Evolutionary conservation across 2,329 filamentous ascomycete species (phyloP).

Genomic region (Fusarium pseudoanthophilum): DNA sequence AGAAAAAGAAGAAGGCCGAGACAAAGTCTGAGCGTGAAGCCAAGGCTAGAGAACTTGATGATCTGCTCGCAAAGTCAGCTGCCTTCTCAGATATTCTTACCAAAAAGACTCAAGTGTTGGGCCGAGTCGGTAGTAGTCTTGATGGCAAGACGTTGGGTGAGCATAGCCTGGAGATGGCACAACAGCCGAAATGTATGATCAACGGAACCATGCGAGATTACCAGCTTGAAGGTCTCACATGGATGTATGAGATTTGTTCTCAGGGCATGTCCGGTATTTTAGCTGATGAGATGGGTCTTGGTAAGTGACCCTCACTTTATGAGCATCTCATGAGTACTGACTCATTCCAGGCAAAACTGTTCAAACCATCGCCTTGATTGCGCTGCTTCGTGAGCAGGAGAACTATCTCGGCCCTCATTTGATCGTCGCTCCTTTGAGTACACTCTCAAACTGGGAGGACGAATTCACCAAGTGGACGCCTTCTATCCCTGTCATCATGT

Average conservation of each 20-base stretch:
- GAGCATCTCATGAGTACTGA: constrained; percentile 3
- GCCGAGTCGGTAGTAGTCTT: constrained; percentile 69
- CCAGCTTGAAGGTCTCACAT: constrained; percentile 92
- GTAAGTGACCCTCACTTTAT: constrained; percentile 48
- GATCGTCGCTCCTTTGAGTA: constrained; percentile 90
- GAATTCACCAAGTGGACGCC: constrained; percentile 94
- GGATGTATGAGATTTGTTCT: constrained; percentile 84
- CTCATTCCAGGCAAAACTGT: constrained; percentile 78
- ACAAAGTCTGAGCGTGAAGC: constrained; percentile 65
- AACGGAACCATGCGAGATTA: constrained; percentile 94
- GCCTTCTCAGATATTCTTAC: constrained; percentile 72
- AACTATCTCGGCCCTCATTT: constrained; percentile 86
- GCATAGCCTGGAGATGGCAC: constrained; percentile 79
- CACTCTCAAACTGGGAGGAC: constrained; percentile 93
- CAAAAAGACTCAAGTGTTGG: constrained; percentile 70
- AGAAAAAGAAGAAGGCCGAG: constrained; percentile 60
- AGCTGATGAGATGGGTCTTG: constrained; percentile 92
- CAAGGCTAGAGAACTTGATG: constrained; percentile 69
- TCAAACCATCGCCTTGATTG: constrained; percentile 88
- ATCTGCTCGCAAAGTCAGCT: constrained; percentile 67
- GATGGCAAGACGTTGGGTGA: constrained; percentile 70
- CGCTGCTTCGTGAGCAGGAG: constrained; percentile 87
- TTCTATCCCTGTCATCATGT: constrained; percentile 86
- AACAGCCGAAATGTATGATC: constrained; percentile 85
- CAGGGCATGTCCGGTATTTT: constrained; percentile 93